phyloP scores from a whole-genome alignment of 2,329 filamentous ascomycete genomes.

The Hymenoscyphus occultus region DNA sequence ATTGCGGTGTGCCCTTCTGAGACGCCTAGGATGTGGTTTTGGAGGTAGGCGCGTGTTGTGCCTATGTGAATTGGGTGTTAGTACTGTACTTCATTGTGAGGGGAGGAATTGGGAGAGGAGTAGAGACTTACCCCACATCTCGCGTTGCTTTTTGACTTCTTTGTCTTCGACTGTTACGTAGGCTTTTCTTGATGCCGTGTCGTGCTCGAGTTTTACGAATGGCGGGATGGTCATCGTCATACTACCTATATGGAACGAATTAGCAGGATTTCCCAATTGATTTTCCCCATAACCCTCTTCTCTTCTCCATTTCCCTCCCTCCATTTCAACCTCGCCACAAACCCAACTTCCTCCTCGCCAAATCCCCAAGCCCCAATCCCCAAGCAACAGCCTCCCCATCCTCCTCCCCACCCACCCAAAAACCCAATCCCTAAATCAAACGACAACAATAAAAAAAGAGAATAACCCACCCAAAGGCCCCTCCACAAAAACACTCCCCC shows the following conservation, averaged over 20 bases:
- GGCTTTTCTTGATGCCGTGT: conserved; percentile 60
- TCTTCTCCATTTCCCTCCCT: background rate
- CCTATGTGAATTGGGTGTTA: conserved; percentile 49
- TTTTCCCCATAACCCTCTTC: background rate
- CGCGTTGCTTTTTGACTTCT: conserved; percentile 70
- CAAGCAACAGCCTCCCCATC: background rate
- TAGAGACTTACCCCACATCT: conserved; percentile 80
- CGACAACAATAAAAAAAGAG: background rate
- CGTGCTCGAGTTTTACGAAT: conserved; percentile 70
- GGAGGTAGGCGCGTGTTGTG: conserved; percentile 84
- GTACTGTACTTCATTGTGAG: background rate
- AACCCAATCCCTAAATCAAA: conserved; percentile 11
- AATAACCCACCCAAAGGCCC: conserved; percentile 67
- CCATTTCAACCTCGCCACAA: background rate
- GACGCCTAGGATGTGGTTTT: conserved; percentile 88
- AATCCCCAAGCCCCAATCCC: background rate
- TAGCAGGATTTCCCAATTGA: background rate
- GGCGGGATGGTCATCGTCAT: conserved; percentile 75
- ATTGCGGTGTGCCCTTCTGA: conserved; percentile 96
- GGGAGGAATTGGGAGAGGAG: too few relatives aligned
- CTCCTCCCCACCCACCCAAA: background rate
- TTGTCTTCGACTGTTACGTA: conserved; percentile 68
- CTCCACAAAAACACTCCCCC: conserved; percentile 66
- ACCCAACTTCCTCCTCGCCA: background rate
- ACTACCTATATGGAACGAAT: conserved; percentile 51